Evolutionary conservation across 208 protist species (phyloP).

Genomic region (Trypanosoma rangeli): DNA sequence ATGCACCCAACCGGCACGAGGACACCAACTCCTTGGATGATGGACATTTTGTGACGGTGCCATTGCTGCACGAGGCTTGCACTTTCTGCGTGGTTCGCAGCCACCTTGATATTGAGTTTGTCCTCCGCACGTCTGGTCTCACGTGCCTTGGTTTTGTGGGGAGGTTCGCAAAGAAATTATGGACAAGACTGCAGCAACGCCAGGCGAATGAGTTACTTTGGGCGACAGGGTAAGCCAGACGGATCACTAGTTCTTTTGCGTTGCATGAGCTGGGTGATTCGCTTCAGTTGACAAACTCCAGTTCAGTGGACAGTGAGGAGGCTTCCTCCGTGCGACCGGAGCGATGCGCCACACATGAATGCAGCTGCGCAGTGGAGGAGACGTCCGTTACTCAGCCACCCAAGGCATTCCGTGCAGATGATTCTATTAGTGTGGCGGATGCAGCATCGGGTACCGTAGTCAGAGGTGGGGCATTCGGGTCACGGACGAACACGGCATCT

Average conservation of each 20-base stretch:
- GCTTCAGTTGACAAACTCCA: not conserved
- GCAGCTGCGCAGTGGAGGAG: too few species aligned
- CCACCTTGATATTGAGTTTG: slow-evolving; percentile 35
- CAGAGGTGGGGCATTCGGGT: not conserved
- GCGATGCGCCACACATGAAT: too few species aligned
- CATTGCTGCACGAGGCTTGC: not conserved
- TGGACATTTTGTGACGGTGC: slow-evolving; percentile 4
- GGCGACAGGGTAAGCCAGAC: slow-evolving; percentile 8
- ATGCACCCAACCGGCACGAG: not conserved
- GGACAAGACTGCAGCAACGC: slow-evolving; percentile 36
- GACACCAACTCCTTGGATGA: not conserved
- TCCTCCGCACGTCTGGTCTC: slow-evolving; percentile 47
- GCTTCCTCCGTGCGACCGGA: not conserved
- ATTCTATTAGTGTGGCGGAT: slow-evolving; percentile 8
- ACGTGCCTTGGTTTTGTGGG: slow-evolving; percentile 59
- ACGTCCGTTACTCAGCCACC: too few species aligned
- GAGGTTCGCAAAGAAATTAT: slow-evolving; percentile 43
- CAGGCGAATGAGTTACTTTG: slow-evolving; percentile 40
- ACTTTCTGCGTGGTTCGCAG: slow-evolving; percentile 73
- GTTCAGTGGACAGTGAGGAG: slow-evolving; percentile 11
- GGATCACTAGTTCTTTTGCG: not conserved
- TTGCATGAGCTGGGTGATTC: not conserved
- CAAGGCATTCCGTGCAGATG: slow-evolving; percentile 19
- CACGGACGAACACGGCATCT: not conserved
- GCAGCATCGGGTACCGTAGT: not conserved